Evolutionary conservation across 257 asterid genomes (phyloP).

Genomic region (Przewalskia tangutica): DNA sequence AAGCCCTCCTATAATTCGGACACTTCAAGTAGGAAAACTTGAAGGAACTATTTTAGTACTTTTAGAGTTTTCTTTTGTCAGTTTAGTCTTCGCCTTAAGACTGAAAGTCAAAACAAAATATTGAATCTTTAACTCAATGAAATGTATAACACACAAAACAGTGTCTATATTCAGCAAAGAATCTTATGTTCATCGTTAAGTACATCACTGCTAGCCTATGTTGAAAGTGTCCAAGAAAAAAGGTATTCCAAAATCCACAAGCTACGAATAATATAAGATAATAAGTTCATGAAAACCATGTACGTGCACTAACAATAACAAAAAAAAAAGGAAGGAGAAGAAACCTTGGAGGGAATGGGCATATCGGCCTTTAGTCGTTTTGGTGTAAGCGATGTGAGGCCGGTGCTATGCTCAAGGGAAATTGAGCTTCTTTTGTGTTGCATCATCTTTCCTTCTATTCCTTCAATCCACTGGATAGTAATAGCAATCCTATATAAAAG

Average conservation of each 20-base stretch:
- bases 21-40: background rate
- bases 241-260: background rate
- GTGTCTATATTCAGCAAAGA: background rate
- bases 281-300: background rate
- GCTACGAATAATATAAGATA: background rate
- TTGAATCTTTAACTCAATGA: background rate
- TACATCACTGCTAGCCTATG: background rate
- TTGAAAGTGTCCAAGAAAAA: background rate
- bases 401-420: constrained; percentile 42
- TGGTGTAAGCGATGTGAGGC: constrained; percentile 45
- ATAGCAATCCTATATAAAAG: background rate
- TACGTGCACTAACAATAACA: background rate
- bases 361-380: constrained; percentile 52
- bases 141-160: background rate
- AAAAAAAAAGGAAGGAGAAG: background rate
- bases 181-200: background rate
- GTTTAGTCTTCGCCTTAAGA: background rate
- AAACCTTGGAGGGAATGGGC: constrained; percentile 65
- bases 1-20: background rate
- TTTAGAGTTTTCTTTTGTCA: background rate
- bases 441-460: constrained; percentile 48
- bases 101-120: background rate
- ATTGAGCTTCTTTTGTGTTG: constrained; percentile 62
- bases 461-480: constrained; percentile 15
- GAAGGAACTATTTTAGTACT: background rate